Evolutionary conservation across 106 monocot species (phyloP), one percentile per base, ranked within the genome.

Genomic region (Acorus calamus): DNA sequence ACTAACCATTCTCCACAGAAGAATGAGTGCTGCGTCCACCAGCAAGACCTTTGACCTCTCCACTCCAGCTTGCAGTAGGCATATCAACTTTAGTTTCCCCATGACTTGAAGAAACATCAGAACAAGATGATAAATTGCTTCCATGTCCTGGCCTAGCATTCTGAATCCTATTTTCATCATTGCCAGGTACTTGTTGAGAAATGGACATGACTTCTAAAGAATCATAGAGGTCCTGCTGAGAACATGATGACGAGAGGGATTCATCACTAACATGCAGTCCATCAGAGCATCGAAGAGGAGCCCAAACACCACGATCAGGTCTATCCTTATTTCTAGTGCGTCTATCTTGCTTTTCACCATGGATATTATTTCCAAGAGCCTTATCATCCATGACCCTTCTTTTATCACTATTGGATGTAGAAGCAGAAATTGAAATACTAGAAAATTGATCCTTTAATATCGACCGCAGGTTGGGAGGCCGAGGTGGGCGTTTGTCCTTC

Each of bases 291-390:
- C 73, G 86, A 60, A 79, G 72, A 52, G 78, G 75, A 5, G 92
- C 57, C 93, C 93, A 93, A 53, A 88, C 76, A 66, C 83, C 83
- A 68, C 85, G 92, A 76, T 88, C 93, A 72, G 85, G 78, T 61
- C 78, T 78, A 47, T 93, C 88, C 81, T 77, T 89, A 60, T 87
- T 28, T 28, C 28, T 28, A 0, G 28, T 28, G 28, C 28, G 28
- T 28, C 28, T 28, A 28, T 28, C 28, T 92, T 67, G 80, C 78
- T 42, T 53, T 62, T 7, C 67, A 79, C 69, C 63, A 55, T 66
- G 77, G 14, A 48, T 51, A 69, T 70, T 56, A 61, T 63, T 69
- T 13, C 45, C 53, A 53, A 53, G 55, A 77, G 42, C 50, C 60
- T 82, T 92, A 28, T 83, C 84, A 66, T 82, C 88, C 41, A 61